Evolutionary conservation across 2,329 filamentous ascomycete genomes (phyloP).

Genomic region (Rhynchosporium agropyri): DNA sequence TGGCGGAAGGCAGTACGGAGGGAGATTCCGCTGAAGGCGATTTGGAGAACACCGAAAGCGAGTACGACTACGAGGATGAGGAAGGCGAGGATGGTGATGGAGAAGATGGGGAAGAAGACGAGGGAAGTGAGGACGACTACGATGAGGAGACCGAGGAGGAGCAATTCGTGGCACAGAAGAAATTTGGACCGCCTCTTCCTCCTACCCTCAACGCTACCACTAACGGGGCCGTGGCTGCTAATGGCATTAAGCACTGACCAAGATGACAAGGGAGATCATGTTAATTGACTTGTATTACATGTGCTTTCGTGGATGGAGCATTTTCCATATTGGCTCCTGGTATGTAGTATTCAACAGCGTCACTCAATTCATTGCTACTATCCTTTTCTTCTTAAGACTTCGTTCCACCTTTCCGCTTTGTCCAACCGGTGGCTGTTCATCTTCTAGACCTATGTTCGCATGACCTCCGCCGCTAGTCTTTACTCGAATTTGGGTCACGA

Average conservation of each 20-base stretch:
- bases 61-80: slow-evolving; percentile 65
- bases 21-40: slow-evolving; percentile 59
- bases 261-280: slow-evolving; percentile 1
- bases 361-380: slow-evolving; percentile 22
- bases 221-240: slow-evolving; percentile 32
- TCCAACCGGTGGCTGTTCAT: background rate
- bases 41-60: slow-evolving; percentile 60
- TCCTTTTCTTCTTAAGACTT: slow-evolving; percentile 2
- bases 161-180: slow-evolving; percentile 38
- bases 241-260: slow-evolving; percentile 40
- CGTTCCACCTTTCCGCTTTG: background rate
- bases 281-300: slow-evolving; percentile 29
- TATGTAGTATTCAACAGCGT: slow-evolving; percentile 27
- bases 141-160: slow-evolving; percentile 48
- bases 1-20: slow-evolving; percentile 57
- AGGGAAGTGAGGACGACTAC: slow-evolving; percentile 59
- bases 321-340: slow-evolving; percentile 13
- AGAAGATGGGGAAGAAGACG: slow-evolving; percentile 52
- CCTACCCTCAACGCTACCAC: slow-evolving; percentile 38
- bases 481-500: no score
- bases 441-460: no score
- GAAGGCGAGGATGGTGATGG: slow-evolving; percentile 64
- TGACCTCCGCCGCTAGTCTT: no score
- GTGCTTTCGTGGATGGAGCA: slow-evolving; percentile 21
- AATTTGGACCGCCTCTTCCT: slow-evolving; percentile 42